phyloP scores from a whole-genome alignment of 2,329 filamentous ascomycete genomes.

The Penicillium griseofulvum region DNA sequence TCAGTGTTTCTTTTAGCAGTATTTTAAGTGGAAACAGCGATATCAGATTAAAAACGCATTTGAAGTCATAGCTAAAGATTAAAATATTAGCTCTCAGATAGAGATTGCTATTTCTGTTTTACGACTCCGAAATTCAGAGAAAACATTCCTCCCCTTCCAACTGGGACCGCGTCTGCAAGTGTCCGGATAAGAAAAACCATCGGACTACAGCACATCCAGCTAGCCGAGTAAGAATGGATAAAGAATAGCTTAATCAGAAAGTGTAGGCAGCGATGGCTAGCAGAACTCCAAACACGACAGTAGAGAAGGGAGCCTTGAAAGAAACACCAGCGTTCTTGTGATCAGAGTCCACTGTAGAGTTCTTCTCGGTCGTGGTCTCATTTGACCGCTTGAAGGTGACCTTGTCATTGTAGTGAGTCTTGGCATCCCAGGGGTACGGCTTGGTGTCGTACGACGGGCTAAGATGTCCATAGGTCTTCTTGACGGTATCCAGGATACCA shows the following conservation, averaged over 20 bases:
- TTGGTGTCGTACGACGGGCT: conserved; percentile 33
- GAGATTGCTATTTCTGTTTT: neutral
- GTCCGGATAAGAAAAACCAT: neutral
- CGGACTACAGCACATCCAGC: neutral
- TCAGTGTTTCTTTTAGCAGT: neutral
- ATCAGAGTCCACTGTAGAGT: conserved; percentile 14
- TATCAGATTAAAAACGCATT: neutral
- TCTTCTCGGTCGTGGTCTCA: conserved; percentile 2
- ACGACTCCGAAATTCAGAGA: neutral
- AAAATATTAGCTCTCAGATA: neutral
- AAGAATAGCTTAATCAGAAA: conserved; percentile 11
- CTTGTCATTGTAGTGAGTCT: conserved; percentile 22
- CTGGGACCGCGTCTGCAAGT: neutral
- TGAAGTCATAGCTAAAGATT: neutral
- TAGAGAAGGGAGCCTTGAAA: conserved; percentile 7
- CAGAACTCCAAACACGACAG: conserved; percentile 14
- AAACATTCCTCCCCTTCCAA: neutral
- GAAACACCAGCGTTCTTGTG: conserved; percentile 12
- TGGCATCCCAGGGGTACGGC: conserved; percentile 24
- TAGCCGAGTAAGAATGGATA: neutral
- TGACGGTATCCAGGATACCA: conserved; percentile 33
- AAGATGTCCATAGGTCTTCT: conserved; percentile 29
- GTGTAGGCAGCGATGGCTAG: conserved; percentile 15
- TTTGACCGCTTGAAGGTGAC: conserved; percentile 28
- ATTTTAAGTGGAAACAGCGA: neutral